A percentile compares a stretch with the other conserved stretches of the same genome.
phyloP scores from a whole-genome alignment of 176 grass and related monocot genomes.

The Juncus inflexus region DNA sequence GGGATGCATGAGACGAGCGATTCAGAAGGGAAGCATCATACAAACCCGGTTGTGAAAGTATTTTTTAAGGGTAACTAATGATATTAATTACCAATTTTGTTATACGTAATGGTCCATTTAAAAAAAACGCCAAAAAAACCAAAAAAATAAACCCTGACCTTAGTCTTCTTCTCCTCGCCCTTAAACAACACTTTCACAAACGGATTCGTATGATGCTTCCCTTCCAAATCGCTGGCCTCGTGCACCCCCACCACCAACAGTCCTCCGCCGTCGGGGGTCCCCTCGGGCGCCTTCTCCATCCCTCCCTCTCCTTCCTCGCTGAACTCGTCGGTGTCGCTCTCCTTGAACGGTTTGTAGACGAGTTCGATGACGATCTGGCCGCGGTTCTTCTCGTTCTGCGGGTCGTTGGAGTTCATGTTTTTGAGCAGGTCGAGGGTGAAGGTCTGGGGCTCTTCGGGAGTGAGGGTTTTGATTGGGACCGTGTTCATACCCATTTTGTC shows the following conservation, averaged over 20 bases:
- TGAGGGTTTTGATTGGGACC: slow-evolving; percentile 57
- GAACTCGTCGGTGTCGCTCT: slow-evolving; percentile 42
- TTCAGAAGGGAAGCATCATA: slow-evolving; percentile 82
- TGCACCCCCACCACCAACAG: slow-evolving; percentile 65
- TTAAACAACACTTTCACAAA: slow-evolving; percentile 59
- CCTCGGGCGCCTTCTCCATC: slow-evolving; percentile 63
- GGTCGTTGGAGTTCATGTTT: slow-evolving; percentile 61
- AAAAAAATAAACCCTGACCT: slow-evolving; percentile 35
- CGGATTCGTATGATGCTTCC: slow-evolving; percentile 8
- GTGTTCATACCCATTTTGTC: slow-evolving; percentile 66
- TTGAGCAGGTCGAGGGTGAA: slow-evolving; percentile 72
- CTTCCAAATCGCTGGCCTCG: slow-evolving; percentile 79
- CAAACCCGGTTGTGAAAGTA: slow-evolving; percentile 68
- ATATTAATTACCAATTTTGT: too few species aligned
- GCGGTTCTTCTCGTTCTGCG: slow-evolving; percentile 64
- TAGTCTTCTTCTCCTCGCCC: slow-evolving; percentile 76
- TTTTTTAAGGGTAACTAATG: slow-evolving; percentile 45
- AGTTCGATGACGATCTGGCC: slow-evolving; percentile 59
- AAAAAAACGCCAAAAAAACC: slow-evolving; percentile 5
- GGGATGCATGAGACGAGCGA: slow-evolving; percentile 75
- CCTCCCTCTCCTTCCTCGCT: slow-evolving; percentile 45
- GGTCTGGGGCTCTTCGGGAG: slow-evolving; percentile 57
- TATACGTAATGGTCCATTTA: too few species aligned
- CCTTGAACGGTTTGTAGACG: slow-evolving; percentile 63
- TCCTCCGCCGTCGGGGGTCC: slow-evolving; percentile 66